A percentile compares a stretch with the other conserved stretches of the same genome.
These are phyloP conservation scores for Diutina catenulata DNA, from an alignment of 1,139 yeast genomes.

Conservation along the genomic window DNA sequence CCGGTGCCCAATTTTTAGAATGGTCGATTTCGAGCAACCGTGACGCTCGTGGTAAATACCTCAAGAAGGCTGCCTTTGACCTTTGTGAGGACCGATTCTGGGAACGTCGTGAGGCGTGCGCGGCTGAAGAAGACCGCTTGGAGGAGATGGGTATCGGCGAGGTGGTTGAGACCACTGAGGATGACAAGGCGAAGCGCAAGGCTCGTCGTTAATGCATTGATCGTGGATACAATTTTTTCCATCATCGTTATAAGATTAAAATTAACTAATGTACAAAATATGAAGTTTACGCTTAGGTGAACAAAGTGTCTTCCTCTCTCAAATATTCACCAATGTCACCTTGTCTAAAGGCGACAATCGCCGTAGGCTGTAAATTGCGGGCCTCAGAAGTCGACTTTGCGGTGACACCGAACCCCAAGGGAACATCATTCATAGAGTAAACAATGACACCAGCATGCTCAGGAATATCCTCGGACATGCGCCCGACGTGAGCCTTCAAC, in stretches of 20 bases:
- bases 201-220: too few relatives aligned
- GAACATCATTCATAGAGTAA: constrained; percentile 83
- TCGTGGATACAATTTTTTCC: too few relatives aligned
- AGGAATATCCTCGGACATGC: constrained; percentile 95
- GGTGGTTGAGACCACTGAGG: constrained; percentile 44
- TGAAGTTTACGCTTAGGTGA: too few relatives aligned
- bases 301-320: constrained; percentile 94
- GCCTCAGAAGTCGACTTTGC: constrained; percentile 90
- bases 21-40: constrained; percentile 86
- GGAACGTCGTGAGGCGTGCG: constrained; percentile 93
- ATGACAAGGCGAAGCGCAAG: too few relatives aligned
- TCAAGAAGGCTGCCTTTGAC: constrained; percentile 84
- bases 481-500: constrained; percentile 90
- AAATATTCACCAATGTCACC: constrained; percentile 96
- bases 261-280: too few relatives aligned
- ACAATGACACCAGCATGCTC: constrained; percentile 95
- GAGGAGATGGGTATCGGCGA: constrained; percentile 90
- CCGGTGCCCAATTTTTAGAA: constrained; percentile 77
- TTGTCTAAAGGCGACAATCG: constrained; percentile 91
- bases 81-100: constrained; percentile 93
- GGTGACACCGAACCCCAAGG: constrained; percentile 92
- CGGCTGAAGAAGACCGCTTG: constrained; percentile 75
- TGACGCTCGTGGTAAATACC: constrained; percentile 82
- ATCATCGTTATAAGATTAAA: too few relatives aligned
- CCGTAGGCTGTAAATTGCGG: constrained; percentile 82